Percentiles rank a stretch among this genome's conserved stretches.
These are phyloP conservation scores for Alternaria angustiovoidea DNA, from an alignment of 2,329 filamentous ascomycete genomes.

Conservation along the genomic window DNA sequence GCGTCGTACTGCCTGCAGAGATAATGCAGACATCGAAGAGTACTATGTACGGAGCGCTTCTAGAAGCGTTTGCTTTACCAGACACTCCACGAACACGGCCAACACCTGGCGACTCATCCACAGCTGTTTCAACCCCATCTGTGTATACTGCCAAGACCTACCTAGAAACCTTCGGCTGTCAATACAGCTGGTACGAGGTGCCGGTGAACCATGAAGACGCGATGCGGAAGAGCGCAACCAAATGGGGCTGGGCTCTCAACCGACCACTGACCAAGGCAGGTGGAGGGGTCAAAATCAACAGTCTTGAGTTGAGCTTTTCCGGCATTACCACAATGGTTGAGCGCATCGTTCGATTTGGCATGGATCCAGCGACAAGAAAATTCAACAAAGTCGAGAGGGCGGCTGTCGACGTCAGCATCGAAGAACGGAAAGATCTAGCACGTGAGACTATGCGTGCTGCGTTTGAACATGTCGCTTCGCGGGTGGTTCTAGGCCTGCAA, in stretches of 20 bases:
- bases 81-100: constrained; percentile 6
- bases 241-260: constrained; percentile 72
- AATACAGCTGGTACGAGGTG: constrained; percentile 63
- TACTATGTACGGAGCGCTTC: constrained; percentile 80
- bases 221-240: constrained; percentile 55
- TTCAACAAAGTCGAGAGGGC: constrained; percentile 40
- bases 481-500: constrained; percentile 75
- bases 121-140: background rate
- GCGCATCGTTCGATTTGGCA: constrained; percentile 59
- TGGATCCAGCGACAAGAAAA: constrained; percentile 38
- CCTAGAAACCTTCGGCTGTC: constrained; percentile 17
- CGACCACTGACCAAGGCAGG: constrained; percentile 68
- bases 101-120: background rate
- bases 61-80: constrained; percentile 83
- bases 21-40: constrained; percentile 64
- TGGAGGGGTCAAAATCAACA: constrained; percentile 44
- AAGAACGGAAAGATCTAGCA: constrained; percentile 74
- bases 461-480: constrained; percentile 85
- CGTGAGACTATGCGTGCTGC: constrained; percentile 77
- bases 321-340: constrained; percentile 73
- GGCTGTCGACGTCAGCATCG: constrained; percentile 56
- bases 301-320: constrained; percentile 64
- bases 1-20: constrained; percentile 72
- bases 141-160: constrained; percentile 33
- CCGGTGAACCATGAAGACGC: constrained; percentile 68